Evolutionary conservation across 768 basidiomycete genomes (phyloP), one percentile per base, ranked within the genome.

Genomic region (Tricholoma sp.): DNA sequence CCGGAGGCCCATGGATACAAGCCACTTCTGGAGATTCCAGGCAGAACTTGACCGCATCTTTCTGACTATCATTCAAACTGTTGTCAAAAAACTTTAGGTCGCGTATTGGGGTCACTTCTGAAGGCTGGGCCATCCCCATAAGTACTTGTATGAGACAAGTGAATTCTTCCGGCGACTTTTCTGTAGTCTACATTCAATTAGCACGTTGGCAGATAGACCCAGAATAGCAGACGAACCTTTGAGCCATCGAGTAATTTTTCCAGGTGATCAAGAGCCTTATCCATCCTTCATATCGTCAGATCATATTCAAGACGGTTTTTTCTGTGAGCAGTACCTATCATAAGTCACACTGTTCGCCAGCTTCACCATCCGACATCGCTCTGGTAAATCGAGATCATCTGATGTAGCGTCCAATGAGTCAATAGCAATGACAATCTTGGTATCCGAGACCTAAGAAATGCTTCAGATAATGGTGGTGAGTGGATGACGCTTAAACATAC

Each of bases 1-100:
- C 96, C 59, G 97, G 97, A n/a, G 97, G 97, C 0, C 97, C 97
- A 66, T 98, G 95, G 22, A 99, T 94, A 63, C 93, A 92, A 0
- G 91, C 92, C 0, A 98, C 82, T 67, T 96, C 88, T 4, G 81
- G 78, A 0, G 90, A 83, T 59, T 83, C 83, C 5, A 99, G 70
- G n/a, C 88, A 87, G 65, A 97, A 94, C 52, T 72, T 76, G 31
- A 98, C 83, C 0, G 95, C 96, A 11, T 82, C 78, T 67, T 86
- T 85, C 67, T 99, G 97, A 63, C 89, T 91, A 0, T 77, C 72
- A 67, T 99, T 98, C 55, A 98, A 75, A 0, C 75, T 79, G 0
- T 78, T 70, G 63, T 97, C 91, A 60, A 91, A 89, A 72, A 88
- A 96, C 2, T 71, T 62, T 19, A 94, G 57, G 12, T 77, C 66